These are phyloP conservation scores for Colletotrichum sp. DNA, from an alignment of 2,329 filamentous ascomycete genomes.

Conservation along the genomic window DNA sequence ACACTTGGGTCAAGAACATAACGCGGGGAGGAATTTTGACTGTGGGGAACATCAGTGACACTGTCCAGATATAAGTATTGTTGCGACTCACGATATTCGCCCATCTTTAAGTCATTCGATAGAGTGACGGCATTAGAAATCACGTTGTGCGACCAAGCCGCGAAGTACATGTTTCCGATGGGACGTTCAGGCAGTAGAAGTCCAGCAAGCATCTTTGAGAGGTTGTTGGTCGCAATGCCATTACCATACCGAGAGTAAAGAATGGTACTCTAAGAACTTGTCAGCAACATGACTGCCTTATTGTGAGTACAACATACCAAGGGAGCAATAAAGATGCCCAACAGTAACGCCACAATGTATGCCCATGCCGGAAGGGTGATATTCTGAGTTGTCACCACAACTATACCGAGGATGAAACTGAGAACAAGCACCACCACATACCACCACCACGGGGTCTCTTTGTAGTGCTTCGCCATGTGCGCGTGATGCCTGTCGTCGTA, in stretches of 20 bases:
- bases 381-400: constrained; percentile 50
- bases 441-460: constrained; percentile 55
- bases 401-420: constrained; percentile 50
- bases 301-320: constrained; percentile 38
- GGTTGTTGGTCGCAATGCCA: constrained; percentile 62
- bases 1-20: constrained; percentile 62
- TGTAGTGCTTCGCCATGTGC: constrained; percentile 58
- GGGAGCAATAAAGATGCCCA: constrained; percentile 54
- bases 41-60: constrained; percentile 28
- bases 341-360: constrained; percentile 47
- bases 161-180: constrained; percentile 63
- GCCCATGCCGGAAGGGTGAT: constrained; percentile 52
- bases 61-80: too few species aligned
- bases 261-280: constrained; percentile 46
- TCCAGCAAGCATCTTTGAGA: constrained; percentile 62
- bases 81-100: constrained; percentile 56
- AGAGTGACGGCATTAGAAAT: constrained; percentile 55
- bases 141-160: constrained; percentile 63
- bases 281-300: constrained; percentile 4
- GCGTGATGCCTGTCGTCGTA: constrained; percentile 56
- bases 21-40: constrained; percentile 59
- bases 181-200: constrained; percentile 54
- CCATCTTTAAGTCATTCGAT: constrained; percentile 60
- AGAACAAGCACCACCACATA: constrained; percentile 44
- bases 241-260: constrained; percentile 59